These are phyloP conservation scores for Talaromyces sp. DNA, from an alignment of 2,329 filamentous ascomycete genomes.

Conservation along the genomic window DNA sequence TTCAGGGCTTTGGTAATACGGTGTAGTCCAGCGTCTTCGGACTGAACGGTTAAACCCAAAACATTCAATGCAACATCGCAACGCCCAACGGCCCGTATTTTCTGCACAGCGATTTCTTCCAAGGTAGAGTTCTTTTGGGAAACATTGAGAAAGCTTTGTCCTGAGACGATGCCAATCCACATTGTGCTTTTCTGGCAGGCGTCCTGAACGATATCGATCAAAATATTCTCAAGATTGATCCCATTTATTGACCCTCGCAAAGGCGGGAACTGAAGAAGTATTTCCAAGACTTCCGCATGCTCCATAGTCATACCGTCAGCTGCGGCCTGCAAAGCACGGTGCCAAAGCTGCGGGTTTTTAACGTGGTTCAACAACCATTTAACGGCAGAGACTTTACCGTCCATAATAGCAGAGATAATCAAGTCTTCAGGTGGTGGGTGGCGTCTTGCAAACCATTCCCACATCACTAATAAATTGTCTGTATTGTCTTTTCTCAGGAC, in stretches of 20 bases:
- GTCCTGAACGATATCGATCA: neutral
- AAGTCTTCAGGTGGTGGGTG: neutral
- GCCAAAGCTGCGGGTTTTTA: neutral
- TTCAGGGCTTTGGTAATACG: neutral
- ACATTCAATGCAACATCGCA: neutral
- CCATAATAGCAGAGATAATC: neutral
- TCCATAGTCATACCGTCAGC: neutral
- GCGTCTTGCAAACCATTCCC: neutral
- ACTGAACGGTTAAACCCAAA: neutral
- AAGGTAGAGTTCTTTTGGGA: neutral
- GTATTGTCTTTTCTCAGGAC: no score
- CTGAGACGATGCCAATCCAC: neutral
- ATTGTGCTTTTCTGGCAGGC: neutral
- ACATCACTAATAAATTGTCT: neutral
- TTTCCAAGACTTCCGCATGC: neutral
- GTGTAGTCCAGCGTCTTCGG: neutral
- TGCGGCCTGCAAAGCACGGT: neutral
- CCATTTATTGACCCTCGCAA: neutral
- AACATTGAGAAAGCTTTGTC: neutral
- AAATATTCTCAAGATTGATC: neutral
- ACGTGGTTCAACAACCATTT: neutral
- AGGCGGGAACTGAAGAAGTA: neutral
- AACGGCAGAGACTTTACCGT: neutral
- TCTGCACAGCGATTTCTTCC: neutral
- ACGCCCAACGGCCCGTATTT: neutral